Evolutionary conservation across 1,284 basidiomycete species (phyloP), one percentile per base, ranked within the genome.

Genomic region (Malassezia pachydermatis): DNA sequence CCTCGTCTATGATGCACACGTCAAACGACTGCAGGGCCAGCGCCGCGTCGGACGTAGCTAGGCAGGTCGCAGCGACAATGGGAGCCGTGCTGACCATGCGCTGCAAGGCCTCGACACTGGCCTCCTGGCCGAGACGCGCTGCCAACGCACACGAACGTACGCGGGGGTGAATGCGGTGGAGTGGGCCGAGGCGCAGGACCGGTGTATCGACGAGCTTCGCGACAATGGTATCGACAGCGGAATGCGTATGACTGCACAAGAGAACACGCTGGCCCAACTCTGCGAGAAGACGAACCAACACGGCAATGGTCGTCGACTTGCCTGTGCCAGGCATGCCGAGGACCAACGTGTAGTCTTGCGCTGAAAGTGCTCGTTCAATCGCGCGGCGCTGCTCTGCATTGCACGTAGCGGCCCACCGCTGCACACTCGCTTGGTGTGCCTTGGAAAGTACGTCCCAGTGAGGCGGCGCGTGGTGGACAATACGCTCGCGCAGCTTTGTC

Each of bases 321-420:
- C 92, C 92, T 2, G 94, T 96, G 0, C 92, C 92, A 2, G 92
- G 92, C 94, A 98, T 96, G 20, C 92, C 94, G 5, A 96, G 77
- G 25, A 98, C 79, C 37, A 96, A 75, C 0, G 89, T 83, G 68
- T 95, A 99, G 72, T 99, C 90, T 53, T 81, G 75, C 0, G 92
- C 86, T 2, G 77, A 75, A 14, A 96, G 73, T 2, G 84, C 86
- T 55, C 81, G 83, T 24, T 74, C 71, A 67, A 95, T 78, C 0
- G 89, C 90, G 2, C 72, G 72, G 37, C 75, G 70, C 73, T 99
- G 94, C 54, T 83, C 82, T 0, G 72, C 63, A 64, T 96, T 96
- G 58, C 5, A 54, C 13, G 2, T 71, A 63, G 4, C 72, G 54
- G 30, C 35, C 32, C 37, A 14, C 19, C 20, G 28, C 19, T 16